Evolutionary conservation across 1,284 basidiomycete genomes (phyloP).

Genomic region (Fomitopsis palustris): DNA sequence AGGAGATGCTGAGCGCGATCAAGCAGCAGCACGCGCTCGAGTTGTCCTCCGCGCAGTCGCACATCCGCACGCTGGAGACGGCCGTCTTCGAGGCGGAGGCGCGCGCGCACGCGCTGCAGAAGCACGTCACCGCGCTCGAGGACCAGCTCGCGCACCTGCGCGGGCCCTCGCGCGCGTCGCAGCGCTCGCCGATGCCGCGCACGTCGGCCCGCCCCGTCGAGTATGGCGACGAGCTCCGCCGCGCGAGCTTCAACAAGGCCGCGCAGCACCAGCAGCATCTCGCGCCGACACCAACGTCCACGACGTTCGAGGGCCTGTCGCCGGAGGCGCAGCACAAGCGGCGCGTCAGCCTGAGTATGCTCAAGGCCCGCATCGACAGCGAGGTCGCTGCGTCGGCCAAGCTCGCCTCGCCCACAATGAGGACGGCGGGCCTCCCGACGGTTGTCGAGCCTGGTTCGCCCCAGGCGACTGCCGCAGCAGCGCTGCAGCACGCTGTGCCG

Average conservation of each 20-base stretch:
- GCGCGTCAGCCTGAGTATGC: slow-evolving; percentile 80
- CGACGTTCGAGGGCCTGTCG: slow-evolving; percentile 44
- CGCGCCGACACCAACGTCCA: slow-evolving; percentile 35
- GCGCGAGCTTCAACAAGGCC: slow-evolving; percentile 38
- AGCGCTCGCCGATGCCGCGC: slow-evolving; percentile 38
- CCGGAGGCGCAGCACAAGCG: slow-evolving; percentile 81
- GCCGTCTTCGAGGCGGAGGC: slow-evolving; percentile 71
- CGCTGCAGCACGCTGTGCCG: slow-evolving; percentile 8
- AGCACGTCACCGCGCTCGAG: slow-evolving; percentile 60
- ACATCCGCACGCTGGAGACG: slow-evolving; percentile 72
- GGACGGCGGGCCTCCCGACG: slow-evolving; percentile 23
- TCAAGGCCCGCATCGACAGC: slow-evolving; percentile 85
- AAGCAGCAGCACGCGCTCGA: slow-evolving; percentile 75
- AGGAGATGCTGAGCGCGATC: slow-evolving; percentile 66
- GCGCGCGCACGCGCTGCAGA: slow-evolving; percentile 66
- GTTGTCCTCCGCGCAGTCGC: slow-evolving; percentile 72
- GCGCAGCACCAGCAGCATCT: slow-evolving; percentile 37
- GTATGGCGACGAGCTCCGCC: slow-evolving; percentile 41
- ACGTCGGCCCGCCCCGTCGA: slow-evolving; percentile 48
- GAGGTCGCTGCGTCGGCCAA: slow-evolving; percentile 47
- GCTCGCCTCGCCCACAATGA: slow-evolving; percentile 47
- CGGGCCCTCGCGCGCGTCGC: slow-evolving; percentile 35
- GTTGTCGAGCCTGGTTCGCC: slow-evolving; percentile 24
- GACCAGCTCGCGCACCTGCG: slow-evolving; percentile 52
- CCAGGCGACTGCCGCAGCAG: slow-evolving; percentile 8